These are phyloP conservation scores for Cryphonectria japonica DNA, from an alignment of 2,329 filamentous ascomycete genomes.

Conservation along the genomic window DNA sequence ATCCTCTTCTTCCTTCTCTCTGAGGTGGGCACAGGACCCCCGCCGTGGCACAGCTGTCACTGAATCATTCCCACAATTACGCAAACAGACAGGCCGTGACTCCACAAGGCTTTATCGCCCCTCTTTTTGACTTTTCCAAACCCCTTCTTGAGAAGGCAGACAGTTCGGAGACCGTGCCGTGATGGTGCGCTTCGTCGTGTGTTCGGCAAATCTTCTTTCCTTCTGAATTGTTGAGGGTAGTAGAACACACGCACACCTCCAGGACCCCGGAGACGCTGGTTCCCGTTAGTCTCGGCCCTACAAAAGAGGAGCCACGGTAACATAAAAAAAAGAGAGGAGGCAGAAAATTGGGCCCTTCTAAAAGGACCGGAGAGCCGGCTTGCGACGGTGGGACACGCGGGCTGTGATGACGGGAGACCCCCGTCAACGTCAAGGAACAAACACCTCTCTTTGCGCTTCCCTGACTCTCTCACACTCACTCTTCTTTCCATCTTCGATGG, in stretches of 20 bases:
- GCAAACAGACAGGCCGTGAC: neutral
- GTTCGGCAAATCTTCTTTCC: neutral
- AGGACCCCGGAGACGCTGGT: neutral
- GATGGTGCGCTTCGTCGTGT: neutral
- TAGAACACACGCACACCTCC: neutral
- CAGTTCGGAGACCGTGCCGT: neutral
- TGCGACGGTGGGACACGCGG: constrained; percentile 9
- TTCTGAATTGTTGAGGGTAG: neutral
- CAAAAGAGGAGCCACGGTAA: neutral
- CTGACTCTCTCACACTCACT: no score
- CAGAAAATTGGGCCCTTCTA: neutral
- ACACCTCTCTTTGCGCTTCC: neutral
- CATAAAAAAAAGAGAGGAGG: neutral
- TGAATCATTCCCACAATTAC: neutral
- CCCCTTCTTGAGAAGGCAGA: no score
- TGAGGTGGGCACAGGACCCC: neutral
- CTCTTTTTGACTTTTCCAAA: no score
- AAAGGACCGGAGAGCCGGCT: constrained; percentile 11
- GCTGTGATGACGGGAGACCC: neutral
- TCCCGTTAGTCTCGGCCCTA: constrained; percentile 3
- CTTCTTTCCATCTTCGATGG: no score
- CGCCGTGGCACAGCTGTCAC: constrained; percentile 1
- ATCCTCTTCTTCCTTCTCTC: neutral
- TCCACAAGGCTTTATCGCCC: neutral
- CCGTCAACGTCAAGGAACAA: neutral